Evolutionary conservation across 805 yeast genomes (phyloP).

Genomic region (Starmerella kuoi): DNA sequence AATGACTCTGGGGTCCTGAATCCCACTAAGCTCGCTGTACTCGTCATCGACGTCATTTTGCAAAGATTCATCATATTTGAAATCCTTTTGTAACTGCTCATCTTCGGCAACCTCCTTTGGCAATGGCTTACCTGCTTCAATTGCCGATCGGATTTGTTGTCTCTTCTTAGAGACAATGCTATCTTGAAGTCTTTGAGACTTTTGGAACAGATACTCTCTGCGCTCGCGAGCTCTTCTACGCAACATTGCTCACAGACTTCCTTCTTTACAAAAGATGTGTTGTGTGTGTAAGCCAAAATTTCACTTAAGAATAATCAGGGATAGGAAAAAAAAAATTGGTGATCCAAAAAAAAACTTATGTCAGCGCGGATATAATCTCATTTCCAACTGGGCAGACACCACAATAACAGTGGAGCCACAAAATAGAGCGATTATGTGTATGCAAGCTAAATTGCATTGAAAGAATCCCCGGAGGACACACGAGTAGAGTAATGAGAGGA

Average conservation of each 20-base stretch:
- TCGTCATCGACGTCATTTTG: constrained; percentile 70
- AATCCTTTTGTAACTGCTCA: constrained; percentile 64
- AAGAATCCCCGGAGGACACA: no score
- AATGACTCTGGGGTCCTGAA: constrained; percentile 78
- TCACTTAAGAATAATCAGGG: no score
- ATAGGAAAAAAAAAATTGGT: no score
- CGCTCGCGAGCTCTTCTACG: constrained; percentile 94
- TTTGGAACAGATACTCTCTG: constrained; percentile 80
- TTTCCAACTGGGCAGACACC: no score
- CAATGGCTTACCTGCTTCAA: constrained; percentile 83
- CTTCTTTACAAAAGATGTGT: background rate
- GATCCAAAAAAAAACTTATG: no score
- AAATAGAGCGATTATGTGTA: no score
- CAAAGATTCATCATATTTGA: constrained; percentile 71
- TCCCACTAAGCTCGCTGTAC: constrained; percentile 74
- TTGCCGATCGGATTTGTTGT: constrained; percentile 70
- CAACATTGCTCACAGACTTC: constrained; percentile 32
- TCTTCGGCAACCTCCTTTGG: constrained; percentile 89
- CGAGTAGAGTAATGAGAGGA: no score
- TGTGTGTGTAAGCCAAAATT: no score
- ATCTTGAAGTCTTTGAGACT: constrained; percentile 82
- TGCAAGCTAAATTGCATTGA: no score
- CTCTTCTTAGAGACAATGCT: constrained; percentile 75
- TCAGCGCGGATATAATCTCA: no score
- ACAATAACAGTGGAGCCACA: no score